phyloP scores from a whole-genome alignment of 2,329 filamentous ascomycete genomes.

The Chaetomiaceae sp. region DNA sequence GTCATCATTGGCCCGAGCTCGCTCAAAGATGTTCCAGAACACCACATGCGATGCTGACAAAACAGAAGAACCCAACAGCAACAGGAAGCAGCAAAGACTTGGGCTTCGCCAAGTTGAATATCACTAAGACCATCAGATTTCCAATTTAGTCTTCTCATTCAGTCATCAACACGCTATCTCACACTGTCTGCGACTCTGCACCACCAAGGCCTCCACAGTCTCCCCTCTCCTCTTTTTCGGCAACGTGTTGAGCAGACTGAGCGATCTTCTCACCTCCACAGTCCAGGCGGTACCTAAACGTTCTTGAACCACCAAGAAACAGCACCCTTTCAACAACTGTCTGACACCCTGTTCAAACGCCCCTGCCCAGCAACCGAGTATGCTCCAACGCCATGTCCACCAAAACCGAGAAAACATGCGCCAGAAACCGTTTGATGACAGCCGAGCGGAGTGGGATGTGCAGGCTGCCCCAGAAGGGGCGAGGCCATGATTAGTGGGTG shows the following conservation, averaged over 20 bases:
- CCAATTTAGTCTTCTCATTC: constrained; percentile 21
- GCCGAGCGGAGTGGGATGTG: constrained; percentile 6
- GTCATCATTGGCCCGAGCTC: constrained; percentile 4
- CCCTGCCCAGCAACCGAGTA: not conserved
- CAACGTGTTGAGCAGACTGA: too few relatives aligned
- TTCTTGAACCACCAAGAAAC: constrained; percentile 19
- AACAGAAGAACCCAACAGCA: too few relatives aligned
- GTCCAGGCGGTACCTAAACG: not conserved
- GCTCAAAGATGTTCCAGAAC: not conserved
- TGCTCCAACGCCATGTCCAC: constrained; percentile 7
- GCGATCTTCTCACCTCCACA: not conserved
- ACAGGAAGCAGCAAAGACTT: not conserved
- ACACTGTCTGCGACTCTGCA: not conserved
- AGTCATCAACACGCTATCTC: constrained; percentile 16
- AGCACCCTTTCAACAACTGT: not conserved
- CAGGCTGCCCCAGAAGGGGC: not conserved
- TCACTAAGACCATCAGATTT: not conserved
- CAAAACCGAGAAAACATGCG: not conserved
- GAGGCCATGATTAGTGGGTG: constrained; percentile 7
- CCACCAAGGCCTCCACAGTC: not conserved
- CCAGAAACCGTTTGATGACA: not conserved
- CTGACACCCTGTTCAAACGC: not conserved
- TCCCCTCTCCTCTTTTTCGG: not conserved
- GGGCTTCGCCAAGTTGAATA: too few relatives aligned
- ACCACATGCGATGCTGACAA: not conserved